These are phyloP conservation scores for Rhizoclosmatium globosum DNA, from an alignment of 192 early-diverging fungal species.

Conservation along the genomic window DNA sequence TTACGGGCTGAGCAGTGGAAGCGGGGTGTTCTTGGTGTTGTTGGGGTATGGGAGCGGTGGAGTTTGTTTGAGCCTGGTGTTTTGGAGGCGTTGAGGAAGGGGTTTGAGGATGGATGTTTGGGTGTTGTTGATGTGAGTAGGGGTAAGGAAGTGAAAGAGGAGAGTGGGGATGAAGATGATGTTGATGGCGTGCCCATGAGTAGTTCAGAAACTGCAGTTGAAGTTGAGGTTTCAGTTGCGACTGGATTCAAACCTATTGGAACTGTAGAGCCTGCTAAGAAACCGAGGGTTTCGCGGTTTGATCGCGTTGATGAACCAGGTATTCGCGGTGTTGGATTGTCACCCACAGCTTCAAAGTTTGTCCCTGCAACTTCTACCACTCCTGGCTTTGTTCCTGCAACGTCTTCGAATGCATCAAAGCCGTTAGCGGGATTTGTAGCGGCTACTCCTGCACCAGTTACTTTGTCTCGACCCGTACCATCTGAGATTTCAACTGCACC, in stretches of 20 bases:
- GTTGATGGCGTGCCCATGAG: conserved; percentile 57
- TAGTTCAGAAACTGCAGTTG: background rate
- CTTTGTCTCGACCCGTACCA: background rate
- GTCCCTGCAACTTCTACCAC: background rate
- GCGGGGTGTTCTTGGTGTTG: conserved; percentile 67
- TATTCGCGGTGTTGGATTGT: background rate
- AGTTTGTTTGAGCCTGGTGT: conserved; percentile 81
- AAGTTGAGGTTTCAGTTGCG: background rate
- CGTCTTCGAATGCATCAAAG: too few relatives aligned
- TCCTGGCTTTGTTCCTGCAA: background rate
- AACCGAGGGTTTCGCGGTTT: too few relatives aligned
- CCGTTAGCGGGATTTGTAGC: background rate
- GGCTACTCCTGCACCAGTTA: background rate
- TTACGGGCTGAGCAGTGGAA: conserved; percentile 80
- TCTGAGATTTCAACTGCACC: background rate
- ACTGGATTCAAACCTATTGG: conserved; percentile 32
- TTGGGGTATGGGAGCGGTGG: conserved; percentile 91
- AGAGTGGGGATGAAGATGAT: conserved; percentile 41
- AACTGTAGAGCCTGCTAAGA: background rate
- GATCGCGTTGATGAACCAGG: background rate
- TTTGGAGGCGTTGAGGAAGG: conserved; percentile 61
- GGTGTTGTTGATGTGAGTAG: conserved; percentile 10
- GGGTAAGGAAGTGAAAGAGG: conserved; percentile 5
- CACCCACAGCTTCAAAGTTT: background rate
- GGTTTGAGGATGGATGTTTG: conserved; percentile 56